These are phyloP conservation scores for Blastobotrys malaysiensis DNA, from an alignment of 1,139 yeast species.

Conservation along the genomic window DNA sequence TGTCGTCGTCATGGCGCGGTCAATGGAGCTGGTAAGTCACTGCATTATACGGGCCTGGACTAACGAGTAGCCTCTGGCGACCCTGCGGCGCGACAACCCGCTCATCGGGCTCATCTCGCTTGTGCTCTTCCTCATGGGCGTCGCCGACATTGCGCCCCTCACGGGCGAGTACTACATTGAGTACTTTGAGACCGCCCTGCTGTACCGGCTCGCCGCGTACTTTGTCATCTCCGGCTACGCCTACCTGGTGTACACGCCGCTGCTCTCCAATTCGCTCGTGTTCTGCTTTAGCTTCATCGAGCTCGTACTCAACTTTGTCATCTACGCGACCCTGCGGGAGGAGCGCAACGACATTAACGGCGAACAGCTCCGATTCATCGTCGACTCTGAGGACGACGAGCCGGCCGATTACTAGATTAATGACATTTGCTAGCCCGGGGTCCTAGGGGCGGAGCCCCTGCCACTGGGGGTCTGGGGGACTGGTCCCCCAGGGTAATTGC, in stretches of 20 bases:
- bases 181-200: slow-evolving; percentile 61
- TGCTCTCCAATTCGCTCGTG: slow-evolving; percentile 45
- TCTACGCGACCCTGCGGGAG: slow-evolving; percentile 31
- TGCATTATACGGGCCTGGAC: background rate
- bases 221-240: slow-evolving; percentile 46
- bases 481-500: too few species aligned
- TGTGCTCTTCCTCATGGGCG: slow-evolving; percentile 33
- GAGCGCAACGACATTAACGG: slow-evolving; percentile 32
- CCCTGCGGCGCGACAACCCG: slow-evolving; percentile 37
- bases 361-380: background rate
- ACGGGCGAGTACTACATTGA: slow-evolving; percentile 31
- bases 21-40: slow-evolving; percentile 42
- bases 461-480: too few species aligned
- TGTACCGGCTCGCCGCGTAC: slow-evolving; percentile 54
- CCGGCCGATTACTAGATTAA: too few species aligned
- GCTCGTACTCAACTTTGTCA: slow-evolving; percentile 30
- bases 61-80: slow-evolving; percentile 32
- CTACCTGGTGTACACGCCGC: slow-evolving; percentile 31
- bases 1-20: slow-evolving; percentile 48
- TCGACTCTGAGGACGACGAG: background rate
- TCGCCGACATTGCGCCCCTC: slow-evolving; percentile 30
- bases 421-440: too few species aligned
- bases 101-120: slow-evolving; percentile 44
- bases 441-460: too few species aligned
- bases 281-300: slow-evolving; percentile 50